Conservation (phyloP, 2,329 filamentous ascomycete species). For the Colletotrichum simmondsii region DNA sequence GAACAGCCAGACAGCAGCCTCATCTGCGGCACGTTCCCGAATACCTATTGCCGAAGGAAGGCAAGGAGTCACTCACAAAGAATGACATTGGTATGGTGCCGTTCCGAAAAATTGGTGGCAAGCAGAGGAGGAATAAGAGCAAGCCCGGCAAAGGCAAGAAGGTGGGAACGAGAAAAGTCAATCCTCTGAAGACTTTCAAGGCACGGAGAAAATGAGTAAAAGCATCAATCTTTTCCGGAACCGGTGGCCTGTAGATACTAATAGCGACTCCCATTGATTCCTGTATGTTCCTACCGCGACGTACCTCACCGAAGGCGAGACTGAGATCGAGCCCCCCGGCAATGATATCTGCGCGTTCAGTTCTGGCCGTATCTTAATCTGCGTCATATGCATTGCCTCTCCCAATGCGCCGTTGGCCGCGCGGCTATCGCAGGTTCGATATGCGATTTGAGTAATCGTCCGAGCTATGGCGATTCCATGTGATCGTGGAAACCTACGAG, state of each 20-base stretch:
- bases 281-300: not conserved
- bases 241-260: not conserved
- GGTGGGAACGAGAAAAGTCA: constrained; percentile 72
- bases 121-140: constrained; percentile 60
- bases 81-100: constrained; percentile 83
- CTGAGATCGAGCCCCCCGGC: not conserved
- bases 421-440: not conserved
- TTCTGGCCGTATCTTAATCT: not conserved
- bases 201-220: constrained; percentile 59
- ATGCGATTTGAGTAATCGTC: not conserved
- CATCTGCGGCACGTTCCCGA: constrained; percentile 96
- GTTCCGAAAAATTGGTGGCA: constrained; percentile 64
- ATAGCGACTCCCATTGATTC: not conserved
- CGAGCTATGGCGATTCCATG: not conserved
- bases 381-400: not conserved
- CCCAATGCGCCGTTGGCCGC: not conserved
- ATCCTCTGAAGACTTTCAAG: constrained; percentile 93
- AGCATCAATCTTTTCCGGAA: not conserved
- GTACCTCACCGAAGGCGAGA: too few relatives aligned
- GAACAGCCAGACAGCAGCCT: constrained; percentile 84
- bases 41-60: constrained; percentile 81
- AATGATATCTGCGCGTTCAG: not conserved
- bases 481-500: not conserved
- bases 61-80: constrained; percentile 71
- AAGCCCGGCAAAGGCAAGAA: constrained; percentile 51